Conservation (phyloP, 148 eudicot genomes). For the Cornus kousa region DNA sequence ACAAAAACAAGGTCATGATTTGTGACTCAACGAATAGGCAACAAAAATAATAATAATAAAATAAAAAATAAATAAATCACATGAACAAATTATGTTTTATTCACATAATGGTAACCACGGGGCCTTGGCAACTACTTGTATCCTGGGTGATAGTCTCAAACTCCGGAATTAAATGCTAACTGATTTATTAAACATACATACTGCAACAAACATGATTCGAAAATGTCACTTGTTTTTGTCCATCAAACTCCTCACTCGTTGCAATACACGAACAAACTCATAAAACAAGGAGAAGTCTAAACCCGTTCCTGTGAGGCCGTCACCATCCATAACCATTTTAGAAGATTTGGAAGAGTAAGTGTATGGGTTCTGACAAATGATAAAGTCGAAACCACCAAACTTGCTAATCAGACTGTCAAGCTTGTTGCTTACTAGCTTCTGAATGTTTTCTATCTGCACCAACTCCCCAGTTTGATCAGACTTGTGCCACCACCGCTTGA, state of each 20-base stretch:
- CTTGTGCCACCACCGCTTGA: constrained; percentile 78
- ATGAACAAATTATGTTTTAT: too few relatives aligned
- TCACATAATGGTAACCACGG: too few relatives aligned
- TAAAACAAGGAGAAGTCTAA: constrained; percentile 65
- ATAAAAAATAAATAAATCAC: too few relatives aligned
- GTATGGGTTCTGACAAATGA: constrained; percentile 73
- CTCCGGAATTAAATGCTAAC: background rate
- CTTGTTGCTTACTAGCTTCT: constrained; percentile 56
- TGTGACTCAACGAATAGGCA: too few relatives aligned
- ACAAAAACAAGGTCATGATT: too few relatives aligned
- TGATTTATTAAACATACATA: background rate
- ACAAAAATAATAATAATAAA: too few relatives aligned
- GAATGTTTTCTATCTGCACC: constrained; percentile 68
- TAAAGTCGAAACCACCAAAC: constrained; percentile 70
- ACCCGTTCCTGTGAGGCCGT: constrained; percentile 35
- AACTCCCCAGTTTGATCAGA: constrained; percentile 71
- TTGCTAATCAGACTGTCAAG: constrained; percentile 48
- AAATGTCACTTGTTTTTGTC: constrained; percentile 29
- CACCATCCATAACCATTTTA: constrained; percentile 22
- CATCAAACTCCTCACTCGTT: constrained; percentile 55
- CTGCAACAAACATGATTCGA: background rate
- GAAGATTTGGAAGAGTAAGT: constrained; percentile 37
- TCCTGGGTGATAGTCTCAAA: background rate
- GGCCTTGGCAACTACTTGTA: too few relatives aligned
- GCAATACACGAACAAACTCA: constrained; percentile 83